These are phyloP conservation scores for Torulaspora maleeae DNA, from an alignment of 805 yeast genomes.

Conservation along the genomic window DNA sequence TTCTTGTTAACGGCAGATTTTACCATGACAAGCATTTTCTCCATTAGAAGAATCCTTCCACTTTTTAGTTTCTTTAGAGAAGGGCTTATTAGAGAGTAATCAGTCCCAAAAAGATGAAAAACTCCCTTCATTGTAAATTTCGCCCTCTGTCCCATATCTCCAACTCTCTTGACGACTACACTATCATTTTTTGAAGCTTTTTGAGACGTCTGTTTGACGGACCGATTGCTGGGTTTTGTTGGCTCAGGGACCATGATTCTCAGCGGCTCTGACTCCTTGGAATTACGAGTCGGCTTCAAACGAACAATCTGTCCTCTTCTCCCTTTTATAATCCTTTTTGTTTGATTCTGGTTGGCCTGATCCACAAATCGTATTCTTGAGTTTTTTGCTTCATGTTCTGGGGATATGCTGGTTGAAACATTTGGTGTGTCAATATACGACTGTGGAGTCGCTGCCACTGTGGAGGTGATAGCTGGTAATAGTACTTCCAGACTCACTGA, in stretches of 20 bases:
- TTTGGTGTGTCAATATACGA: not conserved
- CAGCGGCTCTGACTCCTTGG: slow-evolving; percentile 4
- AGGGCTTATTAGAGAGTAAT: not conserved
- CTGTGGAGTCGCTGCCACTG: slow-evolving; percentile 1
- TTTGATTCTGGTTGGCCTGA: not conserved
- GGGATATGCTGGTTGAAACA: not conserved
- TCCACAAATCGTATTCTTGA: slow-evolving; percentile 1
- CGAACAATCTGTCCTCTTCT: slow-evolving; percentile 1
- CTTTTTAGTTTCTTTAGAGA: slow-evolving; percentile 11
- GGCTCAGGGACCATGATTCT: slow-evolving; percentile 18
- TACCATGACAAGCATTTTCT: slow-evolving; percentile 64
- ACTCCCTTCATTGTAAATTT: slow-evolving; percentile 1
- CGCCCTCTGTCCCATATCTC: not conserved
- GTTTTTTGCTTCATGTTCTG: not conserved
- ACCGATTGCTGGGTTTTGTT: slow-evolving; percentile 1
- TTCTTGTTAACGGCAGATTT: slow-evolving; percentile 36
- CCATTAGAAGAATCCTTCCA: slow-evolving; percentile 64
- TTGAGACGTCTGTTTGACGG: not conserved
- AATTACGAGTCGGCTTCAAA: slow-evolving; percentile 4
- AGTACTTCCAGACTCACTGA: not conserved
- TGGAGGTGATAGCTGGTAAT: not conserved
- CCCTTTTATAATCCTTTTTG: not conserved
- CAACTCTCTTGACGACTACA: not conserved
- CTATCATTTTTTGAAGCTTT: not conserved
- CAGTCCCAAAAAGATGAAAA: not conserved